These are phyloP conservation scores for Heimioporus sp. DNA, from an alignment of 768 basidiomycete species.

Conservation along the genomic window DNA sequence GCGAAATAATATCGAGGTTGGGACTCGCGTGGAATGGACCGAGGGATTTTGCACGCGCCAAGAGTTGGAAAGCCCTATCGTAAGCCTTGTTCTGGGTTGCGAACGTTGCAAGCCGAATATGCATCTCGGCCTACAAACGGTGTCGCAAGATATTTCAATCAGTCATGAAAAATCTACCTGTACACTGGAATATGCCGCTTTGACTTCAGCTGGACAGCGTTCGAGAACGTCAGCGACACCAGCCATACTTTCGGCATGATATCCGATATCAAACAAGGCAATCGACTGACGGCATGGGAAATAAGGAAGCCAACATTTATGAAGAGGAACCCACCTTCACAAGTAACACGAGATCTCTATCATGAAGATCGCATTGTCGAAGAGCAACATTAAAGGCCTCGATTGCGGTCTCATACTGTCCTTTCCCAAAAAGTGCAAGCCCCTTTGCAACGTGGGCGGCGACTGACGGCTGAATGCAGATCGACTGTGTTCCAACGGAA, in stretches of 20 bases:
- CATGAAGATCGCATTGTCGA: conserved; percentile 5
- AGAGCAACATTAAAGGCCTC: conserved; percentile 7
- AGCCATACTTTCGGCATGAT: conserved; percentile 13
- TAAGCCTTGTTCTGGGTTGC: background rate
- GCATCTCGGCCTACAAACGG: conserved; percentile 4
- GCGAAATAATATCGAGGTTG: background rate
- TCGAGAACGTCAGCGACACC: conserved; percentile 4
- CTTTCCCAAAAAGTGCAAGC: conserved; percentile 8
- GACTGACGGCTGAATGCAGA: conserved; percentile 9
- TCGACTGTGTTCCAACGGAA: background rate
- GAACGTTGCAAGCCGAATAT: conserved; percentile 2
- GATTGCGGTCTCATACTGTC: conserved; percentile 1
- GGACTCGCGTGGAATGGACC: background rate
- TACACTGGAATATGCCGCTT: background rate
- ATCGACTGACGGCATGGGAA: background rate
- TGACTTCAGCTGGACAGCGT: conserved; percentile 1
- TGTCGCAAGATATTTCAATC: background rate
- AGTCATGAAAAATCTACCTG: background rate
- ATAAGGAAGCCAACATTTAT: background rate
- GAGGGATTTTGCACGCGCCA: conserved; percentile 1
- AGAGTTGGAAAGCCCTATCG: background rate
- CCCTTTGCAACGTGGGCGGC: conserved; percentile 7
- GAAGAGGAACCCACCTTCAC: background rate
- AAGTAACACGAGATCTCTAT: conserved; percentile 1
- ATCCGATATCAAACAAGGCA: conserved; percentile 6